These are phyloP conservation scores for Solanum verrucosum DNA, from an alignment of 257 asterid genomes.

Conservation along the genomic window DNA sequence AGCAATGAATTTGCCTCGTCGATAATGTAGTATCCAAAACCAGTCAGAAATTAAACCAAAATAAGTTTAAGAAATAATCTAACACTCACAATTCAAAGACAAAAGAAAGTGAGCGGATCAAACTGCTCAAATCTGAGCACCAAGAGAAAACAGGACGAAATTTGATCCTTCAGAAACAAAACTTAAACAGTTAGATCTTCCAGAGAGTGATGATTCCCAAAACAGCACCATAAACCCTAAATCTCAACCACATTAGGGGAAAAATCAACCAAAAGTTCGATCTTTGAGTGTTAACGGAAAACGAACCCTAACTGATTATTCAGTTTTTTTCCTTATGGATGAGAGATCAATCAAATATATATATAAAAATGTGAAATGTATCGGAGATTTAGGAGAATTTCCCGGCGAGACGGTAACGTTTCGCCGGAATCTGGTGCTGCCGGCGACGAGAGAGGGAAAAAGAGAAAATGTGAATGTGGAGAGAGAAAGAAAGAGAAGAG, in stretches of 20 bases:
- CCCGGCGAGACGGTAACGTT: background rate
- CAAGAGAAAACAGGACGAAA: background rate
- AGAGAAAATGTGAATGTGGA: constrained; percentile 10
- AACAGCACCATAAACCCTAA: background rate
- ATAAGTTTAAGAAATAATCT: background rate
- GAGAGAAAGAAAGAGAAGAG: background rate
- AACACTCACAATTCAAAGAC: background rate
- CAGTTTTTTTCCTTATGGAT: background rate
- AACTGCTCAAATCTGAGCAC: constrained; percentile 1
- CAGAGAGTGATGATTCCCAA: background rate
- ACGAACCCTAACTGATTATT: background rate
- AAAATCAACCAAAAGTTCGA: background rate
- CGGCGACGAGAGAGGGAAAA: constrained; percentile 8
- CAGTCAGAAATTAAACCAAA: background rate
- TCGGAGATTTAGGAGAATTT: constrained; percentile 3
- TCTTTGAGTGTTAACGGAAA: constrained; percentile 4
- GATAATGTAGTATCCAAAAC: constrained; percentile 7
- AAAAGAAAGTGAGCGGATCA: background rate
- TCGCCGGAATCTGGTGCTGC: constrained; percentile 23
- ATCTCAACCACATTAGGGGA: background rate
- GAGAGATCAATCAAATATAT: background rate
- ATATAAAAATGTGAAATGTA: background rate
- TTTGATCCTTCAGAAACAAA: background rate
- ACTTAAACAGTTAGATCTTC: background rate
- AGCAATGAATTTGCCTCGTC: background rate